phyloP scores from a whole-genome alignment of 305 asterid species.

The Fraxinus xanthoxyloides region DNA sequence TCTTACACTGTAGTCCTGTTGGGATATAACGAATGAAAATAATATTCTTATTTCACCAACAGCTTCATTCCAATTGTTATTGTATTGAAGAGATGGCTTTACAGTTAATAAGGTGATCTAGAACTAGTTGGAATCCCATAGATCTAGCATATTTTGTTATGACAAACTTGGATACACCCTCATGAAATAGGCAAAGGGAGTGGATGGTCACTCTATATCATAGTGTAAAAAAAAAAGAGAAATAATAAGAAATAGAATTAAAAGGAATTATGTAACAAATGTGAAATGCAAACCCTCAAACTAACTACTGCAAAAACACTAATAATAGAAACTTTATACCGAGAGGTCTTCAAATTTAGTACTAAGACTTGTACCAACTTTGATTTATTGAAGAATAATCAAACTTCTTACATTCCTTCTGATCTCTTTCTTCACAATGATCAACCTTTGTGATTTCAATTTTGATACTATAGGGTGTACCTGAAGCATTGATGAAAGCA shows the following conservation, averaged over 20 bases:
- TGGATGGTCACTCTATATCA: background rate
- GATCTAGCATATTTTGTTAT: background rate
- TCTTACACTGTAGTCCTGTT: background rate
- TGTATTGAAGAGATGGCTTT: background rate
- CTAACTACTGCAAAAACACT: background rate
- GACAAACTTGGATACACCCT: background rate
- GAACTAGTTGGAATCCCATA: background rate
- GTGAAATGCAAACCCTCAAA: background rate
- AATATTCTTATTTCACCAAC: background rate
- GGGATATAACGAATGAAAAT: background rate
- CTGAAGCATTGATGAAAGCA: conserved; percentile 97
- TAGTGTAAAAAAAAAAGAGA: background rate
- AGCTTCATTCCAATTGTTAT: background rate
- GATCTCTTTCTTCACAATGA: background rate
- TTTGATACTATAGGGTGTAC: conserved; percentile 62
- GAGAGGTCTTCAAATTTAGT: background rate
- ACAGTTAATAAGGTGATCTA: background rate
- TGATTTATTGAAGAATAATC: conserved; percentile 2
- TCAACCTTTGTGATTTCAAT: conserved; percentile 13
- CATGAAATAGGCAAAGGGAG: background rate
- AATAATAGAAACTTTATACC: background rate
- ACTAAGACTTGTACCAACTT: conserved; percentile 1
- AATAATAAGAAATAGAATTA: background rate
- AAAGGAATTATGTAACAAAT: background rate
- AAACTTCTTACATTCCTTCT: background rate